Evolutionary conservation across 2,329 filamentous ascomycete genomes (phyloP).

Genomic region (Pyrenophora teres): DNA sequence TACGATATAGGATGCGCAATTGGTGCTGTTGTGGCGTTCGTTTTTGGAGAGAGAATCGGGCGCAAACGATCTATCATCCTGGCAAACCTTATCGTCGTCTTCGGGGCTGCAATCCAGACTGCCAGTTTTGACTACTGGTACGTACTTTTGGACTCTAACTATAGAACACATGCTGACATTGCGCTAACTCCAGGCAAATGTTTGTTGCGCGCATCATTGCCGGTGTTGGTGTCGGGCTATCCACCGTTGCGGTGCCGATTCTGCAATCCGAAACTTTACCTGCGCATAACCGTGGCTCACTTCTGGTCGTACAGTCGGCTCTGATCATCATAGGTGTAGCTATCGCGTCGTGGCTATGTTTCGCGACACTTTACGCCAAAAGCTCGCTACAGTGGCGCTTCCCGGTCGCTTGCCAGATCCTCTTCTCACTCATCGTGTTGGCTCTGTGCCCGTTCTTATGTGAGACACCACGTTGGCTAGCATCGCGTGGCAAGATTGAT

Average conservation of each 20-base stretch:
- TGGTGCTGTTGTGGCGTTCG: slow-evolving; percentile 44
- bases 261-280: slow-evolving; percentile 50
- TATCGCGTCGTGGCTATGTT: slow-evolving; percentile 22
- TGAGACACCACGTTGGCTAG: slow-evolving; percentile 49
- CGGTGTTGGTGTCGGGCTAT: slow-evolving; percentile 52
- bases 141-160: background rate
- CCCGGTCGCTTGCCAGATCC: slow-evolving; percentile 59
- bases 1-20: slow-evolving; percentile 50
- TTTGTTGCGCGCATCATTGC: slow-evolving; percentile 47
- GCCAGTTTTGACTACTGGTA: slow-evolving; percentile 33
- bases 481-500: slow-evolving; percentile 29
- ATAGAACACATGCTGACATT: background rate
- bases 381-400: slow-evolving; percentile 42
- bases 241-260: slow-evolving; percentile 53
- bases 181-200: slow-evolving; percentile 22
- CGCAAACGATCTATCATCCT: slow-evolving; percentile 61
- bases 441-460: slow-evolving; percentile 51
- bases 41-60: slow-evolving; percentile 62
- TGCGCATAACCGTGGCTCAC: slow-evolving; percentile 21
- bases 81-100: slow-evolving; percentile 50
- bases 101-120: slow-evolving; percentile 42
- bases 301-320: slow-evolving; percentile 20
- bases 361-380: slow-evolving; percentile 17
- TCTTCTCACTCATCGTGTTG: slow-evolving; percentile 61
- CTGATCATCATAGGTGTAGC: slow-evolving; percentile 25